Conservation (phyloP, 1,284 basidiomycete species). For the Psilocybe mexicana region DNA sequence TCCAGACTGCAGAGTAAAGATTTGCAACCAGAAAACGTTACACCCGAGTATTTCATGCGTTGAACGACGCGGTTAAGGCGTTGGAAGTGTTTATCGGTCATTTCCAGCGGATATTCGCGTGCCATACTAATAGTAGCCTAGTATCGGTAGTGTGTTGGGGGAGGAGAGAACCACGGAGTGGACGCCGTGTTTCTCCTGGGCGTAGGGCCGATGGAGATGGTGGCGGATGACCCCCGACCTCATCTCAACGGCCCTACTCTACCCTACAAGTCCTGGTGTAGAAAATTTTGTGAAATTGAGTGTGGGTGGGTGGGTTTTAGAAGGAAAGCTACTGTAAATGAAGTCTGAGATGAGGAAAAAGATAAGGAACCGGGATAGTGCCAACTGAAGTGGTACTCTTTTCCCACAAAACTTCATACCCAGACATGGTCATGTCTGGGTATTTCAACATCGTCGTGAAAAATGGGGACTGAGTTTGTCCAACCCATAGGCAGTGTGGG, state of each 20-base stretch:
- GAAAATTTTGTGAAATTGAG: too few species aligned
- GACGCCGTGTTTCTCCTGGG: too few species aligned
- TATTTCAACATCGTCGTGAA: constrained; percentile 29
- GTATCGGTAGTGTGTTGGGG: constrained; percentile 33
- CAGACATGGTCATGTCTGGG: constrained; percentile 26
- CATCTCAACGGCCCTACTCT: too few species aligned
- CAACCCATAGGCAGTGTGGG: constrained; percentile 36
- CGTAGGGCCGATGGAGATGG: too few species aligned
- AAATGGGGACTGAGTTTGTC: constrained; percentile 36
- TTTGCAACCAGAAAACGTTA: constrained; percentile 20
- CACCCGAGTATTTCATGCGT: constrained; percentile 12
- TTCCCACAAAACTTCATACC: too few species aligned
- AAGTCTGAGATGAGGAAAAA: too few species aligned
- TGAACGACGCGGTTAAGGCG: constrained; percentile 9
- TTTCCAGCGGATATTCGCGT: constrained; percentile 3
- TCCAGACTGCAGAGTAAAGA: constrained; percentile 18
- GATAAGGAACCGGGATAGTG: too few species aligned
- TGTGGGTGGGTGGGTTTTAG: too few species aligned
- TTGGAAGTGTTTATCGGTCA: constrained; percentile 2
- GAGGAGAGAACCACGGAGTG: constrained; percentile 2
- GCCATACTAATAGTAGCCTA: constrained; percentile 35
- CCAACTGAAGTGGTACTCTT: too few species aligned
- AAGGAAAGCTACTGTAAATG: too few species aligned
- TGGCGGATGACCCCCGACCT: too few species aligned
- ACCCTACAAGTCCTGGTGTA: too few species aligned